Conservation (phyloP, 169 alveolate genomes). For the Eimeria acervulina region DNA sequence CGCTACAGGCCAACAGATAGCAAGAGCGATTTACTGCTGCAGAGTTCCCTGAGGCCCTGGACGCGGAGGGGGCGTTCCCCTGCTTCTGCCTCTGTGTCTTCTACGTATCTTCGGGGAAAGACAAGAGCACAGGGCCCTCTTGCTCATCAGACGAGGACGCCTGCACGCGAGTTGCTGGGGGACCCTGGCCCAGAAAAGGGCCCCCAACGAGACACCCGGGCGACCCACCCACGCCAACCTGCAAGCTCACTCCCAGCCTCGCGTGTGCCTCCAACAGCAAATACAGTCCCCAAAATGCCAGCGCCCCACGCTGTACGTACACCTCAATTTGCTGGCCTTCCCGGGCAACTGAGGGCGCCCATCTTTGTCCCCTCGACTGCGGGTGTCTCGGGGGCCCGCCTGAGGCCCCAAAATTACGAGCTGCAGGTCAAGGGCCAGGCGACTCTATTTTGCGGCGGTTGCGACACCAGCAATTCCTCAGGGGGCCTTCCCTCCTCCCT, state of each 20-base stretch:
- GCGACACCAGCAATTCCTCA: slow-evolving; percentile 28
- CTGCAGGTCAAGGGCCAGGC: slow-evolving; percentile 56
- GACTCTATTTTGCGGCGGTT: background rate
- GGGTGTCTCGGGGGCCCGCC: background rate
- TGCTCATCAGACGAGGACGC: background rate
- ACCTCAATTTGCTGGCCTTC: background rate
- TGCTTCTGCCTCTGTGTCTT: background rate
- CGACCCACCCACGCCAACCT: background rate
- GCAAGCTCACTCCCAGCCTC: background rate
- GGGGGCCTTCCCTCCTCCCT: background rate
- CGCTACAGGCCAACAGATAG: slow-evolving; percentile 29
- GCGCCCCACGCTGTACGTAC: background rate
- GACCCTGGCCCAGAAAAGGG: background rate
- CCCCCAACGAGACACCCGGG: background rate
- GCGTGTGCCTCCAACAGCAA: background rate
- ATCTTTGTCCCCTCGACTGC: background rate
- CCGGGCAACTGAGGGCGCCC: slow-evolving; percentile 20
- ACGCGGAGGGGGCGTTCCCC: slow-evolving; percentile 42
- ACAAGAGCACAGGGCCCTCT: background rate
- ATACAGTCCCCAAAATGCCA: background rate
- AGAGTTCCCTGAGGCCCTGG: slow-evolving; percentile 49
- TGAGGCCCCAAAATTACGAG: background rate
- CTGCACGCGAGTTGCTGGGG: background rate
- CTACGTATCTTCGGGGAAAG: background rate
- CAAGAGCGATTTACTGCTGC: slow-evolving; percentile 57